Conservation (phyloP, 192 early-diverging fungal species). For the Podila horticola region DNA sequence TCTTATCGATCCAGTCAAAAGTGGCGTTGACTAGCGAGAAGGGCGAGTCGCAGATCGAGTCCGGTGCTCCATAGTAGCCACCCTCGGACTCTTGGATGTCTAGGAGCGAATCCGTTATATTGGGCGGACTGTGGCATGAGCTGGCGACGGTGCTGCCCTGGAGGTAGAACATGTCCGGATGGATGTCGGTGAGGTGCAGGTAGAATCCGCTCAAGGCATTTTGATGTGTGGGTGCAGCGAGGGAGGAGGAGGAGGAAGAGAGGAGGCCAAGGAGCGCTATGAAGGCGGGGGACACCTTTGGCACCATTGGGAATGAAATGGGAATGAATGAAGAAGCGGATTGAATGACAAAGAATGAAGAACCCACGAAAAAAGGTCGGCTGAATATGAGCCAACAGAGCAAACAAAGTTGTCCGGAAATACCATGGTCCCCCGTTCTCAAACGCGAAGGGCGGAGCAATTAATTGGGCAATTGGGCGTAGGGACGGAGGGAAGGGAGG, state of each 20-base stretch:
- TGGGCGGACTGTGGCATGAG: conserved; percentile 63
- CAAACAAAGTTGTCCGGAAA: no score
- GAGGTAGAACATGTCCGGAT: conserved; percentile 70
- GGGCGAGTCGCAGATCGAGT: conserved; percentile 74
- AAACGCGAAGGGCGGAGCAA: no score
- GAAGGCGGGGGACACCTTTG: neutral
- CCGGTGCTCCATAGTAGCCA: conserved; percentile 68
- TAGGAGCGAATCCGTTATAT: conserved; percentile 12
- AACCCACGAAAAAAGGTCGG: no score
- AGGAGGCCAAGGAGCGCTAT: no score
- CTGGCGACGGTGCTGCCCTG: conserved; percentile 65
- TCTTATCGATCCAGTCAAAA: conserved; percentile 62
- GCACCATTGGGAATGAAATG: neutral
- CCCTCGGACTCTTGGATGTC: conserved; percentile 47
- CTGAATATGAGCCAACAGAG: no score
- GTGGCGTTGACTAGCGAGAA: conserved; percentile 67
- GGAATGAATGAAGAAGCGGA: neutral
- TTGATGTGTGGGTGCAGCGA: no score
- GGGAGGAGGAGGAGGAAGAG: no score
- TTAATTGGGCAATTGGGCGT: no score
- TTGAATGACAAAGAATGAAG: neutral
- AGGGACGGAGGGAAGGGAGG: no score
- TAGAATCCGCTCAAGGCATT: conserved; percentile 56
- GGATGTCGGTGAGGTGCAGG: conserved; percentile 82
- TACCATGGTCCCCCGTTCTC: no score